Percentiles rank a stretch among this genome's conserved stretches.
Conservation (phyloP, 441 rosid species). For the Cnidoscolus chayamansa region DNA sequence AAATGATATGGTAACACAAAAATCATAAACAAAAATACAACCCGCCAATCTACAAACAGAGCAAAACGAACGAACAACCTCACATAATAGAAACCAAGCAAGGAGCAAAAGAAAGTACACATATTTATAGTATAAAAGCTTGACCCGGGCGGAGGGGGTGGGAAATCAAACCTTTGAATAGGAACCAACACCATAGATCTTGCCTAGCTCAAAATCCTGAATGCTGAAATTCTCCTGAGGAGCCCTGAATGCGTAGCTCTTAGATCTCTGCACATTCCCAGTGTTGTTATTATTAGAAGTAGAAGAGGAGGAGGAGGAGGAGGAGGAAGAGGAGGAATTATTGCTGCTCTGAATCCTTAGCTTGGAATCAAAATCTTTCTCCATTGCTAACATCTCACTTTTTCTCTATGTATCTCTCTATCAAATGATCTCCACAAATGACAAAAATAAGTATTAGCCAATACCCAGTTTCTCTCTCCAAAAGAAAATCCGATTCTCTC, state of each 20-base stretch:
- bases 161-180: constrained; percentile 74
- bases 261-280: constrained; percentile 59
- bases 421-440: constrained; percentile 17
- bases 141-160: too few species aligned
- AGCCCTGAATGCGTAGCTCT: constrained; percentile 92
- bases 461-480: constrained; percentile 20
- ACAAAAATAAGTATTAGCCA: constrained; percentile 6
- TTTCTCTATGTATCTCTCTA: constrained; percentile 21
- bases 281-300: constrained; percentile 26
- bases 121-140: background rate
- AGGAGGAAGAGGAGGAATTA: constrained; percentile 30
- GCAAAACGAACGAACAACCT: background rate
- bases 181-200: constrained; percentile 99
- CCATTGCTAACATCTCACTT: constrained; percentile 73
- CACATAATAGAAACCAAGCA: background rate
- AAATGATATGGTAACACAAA: background rate
- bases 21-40: constrained; percentile 4
- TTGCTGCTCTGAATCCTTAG: constrained; percentile 59
- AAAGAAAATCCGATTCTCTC: constrained; percentile 10
- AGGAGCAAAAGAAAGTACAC: background rate
- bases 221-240: constrained; percentile 91
- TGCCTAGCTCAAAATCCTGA: constrained; percentile 93
- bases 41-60: constrained; percentile 18
- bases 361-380: constrained; percentile 94
- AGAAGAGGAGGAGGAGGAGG: constrained; percentile 24